Evolutionary conservation across 2,329 filamentous ascomycete species (phyloP).

Genomic region (Colletotrichum noveboracense): DNA sequence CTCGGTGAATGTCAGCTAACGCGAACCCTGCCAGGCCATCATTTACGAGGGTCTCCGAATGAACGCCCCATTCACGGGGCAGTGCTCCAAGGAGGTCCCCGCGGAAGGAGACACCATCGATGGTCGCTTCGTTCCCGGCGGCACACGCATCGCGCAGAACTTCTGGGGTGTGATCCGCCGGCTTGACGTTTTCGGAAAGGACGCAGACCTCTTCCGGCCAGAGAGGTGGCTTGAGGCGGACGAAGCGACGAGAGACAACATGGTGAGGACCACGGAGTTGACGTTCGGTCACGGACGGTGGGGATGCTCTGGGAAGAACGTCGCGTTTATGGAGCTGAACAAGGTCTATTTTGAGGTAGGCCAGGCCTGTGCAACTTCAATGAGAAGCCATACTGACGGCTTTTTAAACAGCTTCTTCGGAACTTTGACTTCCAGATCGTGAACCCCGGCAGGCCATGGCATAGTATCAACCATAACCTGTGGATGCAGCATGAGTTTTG

Average conservation of each 20-base stretch:
- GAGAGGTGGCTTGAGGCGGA: constrained; percentile 52
- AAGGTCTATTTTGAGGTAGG: constrained; percentile 48
- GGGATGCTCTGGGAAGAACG: constrained; percentile 36
- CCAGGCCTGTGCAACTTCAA: too few relatives aligned
- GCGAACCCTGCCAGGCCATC: constrained; percentile 47
- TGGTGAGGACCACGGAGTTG: constrained; percentile 32
- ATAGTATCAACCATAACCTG: constrained; percentile 31
- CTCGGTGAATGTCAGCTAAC: neutral
- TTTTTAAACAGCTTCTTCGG: constrained; percentile 31
- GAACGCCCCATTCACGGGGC: constrained; percentile 34
- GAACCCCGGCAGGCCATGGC: constrained; percentile 33
- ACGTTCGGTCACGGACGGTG: constrained; percentile 42
- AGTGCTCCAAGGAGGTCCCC: constrained; percentile 30
- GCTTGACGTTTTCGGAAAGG: constrained; percentile 40
- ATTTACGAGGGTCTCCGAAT: constrained; percentile 46
- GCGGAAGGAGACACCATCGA: constrained; percentile 31
- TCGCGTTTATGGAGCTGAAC: constrained; percentile 48
- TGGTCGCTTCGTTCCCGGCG: constrained; percentile 32
- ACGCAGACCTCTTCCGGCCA: constrained; percentile 48
- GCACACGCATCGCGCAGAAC: constrained; percentile 37
- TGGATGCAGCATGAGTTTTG: constrained; percentile 31
- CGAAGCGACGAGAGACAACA: constrained; percentile 24
- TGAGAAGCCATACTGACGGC: too few relatives aligned
- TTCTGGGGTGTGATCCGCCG: constrained; percentile 43
- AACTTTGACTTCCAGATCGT: constrained; percentile 30